A percentile compares a stretch with the other conserved stretches of the same genome.
Evolutionary conservation across 2,329 filamentous ascomycete species (phyloP).

Genomic region (Cladosporium austrohemisphaericum): DNA sequence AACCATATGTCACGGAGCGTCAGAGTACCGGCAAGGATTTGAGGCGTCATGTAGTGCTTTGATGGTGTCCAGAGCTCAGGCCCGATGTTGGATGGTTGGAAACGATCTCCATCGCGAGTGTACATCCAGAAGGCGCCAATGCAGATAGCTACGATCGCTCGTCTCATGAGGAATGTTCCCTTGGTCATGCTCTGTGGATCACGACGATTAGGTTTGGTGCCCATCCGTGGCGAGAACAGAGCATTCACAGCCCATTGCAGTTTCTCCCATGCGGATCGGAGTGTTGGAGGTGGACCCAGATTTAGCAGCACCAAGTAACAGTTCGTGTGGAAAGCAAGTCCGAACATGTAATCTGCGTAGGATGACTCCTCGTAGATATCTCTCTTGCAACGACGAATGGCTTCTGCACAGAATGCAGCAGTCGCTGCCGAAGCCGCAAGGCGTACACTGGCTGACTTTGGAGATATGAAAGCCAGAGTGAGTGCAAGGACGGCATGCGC

Average conservation of each 20-base stretch:
- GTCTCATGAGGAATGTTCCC: not conserved
- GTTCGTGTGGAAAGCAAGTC: conserved; percentile 8
- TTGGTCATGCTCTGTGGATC: conserved; percentile 4
- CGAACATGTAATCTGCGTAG: conserved; percentile 14
- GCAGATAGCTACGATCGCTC: not conserved
- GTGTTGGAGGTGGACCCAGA: not conserved
- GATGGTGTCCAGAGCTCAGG: not conserved
- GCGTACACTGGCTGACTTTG: not conserved
- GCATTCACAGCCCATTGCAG: conserved; percentile 9
- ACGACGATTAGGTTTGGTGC: conserved; percentile 5
- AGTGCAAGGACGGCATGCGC: not conserved
- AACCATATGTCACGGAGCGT: not conserved
- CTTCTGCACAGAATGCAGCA: conserved; percentile 2
- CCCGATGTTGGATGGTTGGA: not conserved
- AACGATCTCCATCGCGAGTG: conserved; percentile 1
- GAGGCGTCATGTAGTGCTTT: conserved; percentile 3
- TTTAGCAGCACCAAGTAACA: conserved; percentile 12
- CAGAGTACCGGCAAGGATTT: conserved; percentile 5
- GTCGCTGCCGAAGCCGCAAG: not conserved
- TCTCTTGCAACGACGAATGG: not conserved
- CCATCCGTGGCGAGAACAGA: conserved; percentile 13
- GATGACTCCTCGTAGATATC: not conserved
- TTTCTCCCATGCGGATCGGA: not conserved
- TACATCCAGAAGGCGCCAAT: not conserved
- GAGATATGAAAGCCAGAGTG: conserved; percentile 7